phyloP scores from a whole-genome alignment of 1,139 yeast species.

The Blastobotrys buckinghamii region DNA sequence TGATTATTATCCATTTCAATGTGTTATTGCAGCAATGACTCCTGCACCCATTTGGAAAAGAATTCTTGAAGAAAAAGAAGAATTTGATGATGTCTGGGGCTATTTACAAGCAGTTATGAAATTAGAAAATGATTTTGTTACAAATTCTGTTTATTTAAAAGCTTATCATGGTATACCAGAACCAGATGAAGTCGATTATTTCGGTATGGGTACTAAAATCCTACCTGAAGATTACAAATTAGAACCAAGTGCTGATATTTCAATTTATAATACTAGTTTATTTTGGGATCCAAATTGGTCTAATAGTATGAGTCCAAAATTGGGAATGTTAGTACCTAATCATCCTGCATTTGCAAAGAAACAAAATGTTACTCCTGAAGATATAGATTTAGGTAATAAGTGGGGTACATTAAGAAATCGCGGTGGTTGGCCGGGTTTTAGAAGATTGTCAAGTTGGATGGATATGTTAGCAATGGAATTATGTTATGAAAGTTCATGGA shows the following conservation, averaged over 20 bases:
- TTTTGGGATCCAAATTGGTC: background rate
- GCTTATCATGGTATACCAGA: constrained; percentile 4
- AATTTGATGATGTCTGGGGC: constrained; percentile 4
- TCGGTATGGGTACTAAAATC: constrained; percentile 10
- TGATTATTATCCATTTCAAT: constrained; percentile 1
- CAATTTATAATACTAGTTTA: constrained; percentile 5
- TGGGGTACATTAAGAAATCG: constrained; percentile 9
- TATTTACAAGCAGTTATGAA: constrained; percentile 3
- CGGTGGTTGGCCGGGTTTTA: constrained; percentile 14
- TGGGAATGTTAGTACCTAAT: background rate
- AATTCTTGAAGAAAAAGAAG: background rate
- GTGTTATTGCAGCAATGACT: constrained; percentile 10
- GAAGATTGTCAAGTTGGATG: constrained; percentile 8
- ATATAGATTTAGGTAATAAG: background rate
- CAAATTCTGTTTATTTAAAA: background rate
- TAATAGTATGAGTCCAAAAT: background rate
- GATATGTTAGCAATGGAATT: constrained; percentile 10
- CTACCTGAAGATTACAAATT: background rate
- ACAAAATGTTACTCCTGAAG: background rate
- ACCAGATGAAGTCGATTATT: constrained; percentile 8
- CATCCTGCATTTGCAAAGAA: background rate
- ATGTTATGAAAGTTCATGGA: constrained; percentile 3
- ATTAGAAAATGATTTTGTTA: constrained; percentile 2
- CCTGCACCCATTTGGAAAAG: constrained; percentile 7
- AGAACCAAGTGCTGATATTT: background rate